Conservation (phyloP, 2,329 filamentous ascomycete genomes). For the Arthrobotrys sinensis region DNA sequence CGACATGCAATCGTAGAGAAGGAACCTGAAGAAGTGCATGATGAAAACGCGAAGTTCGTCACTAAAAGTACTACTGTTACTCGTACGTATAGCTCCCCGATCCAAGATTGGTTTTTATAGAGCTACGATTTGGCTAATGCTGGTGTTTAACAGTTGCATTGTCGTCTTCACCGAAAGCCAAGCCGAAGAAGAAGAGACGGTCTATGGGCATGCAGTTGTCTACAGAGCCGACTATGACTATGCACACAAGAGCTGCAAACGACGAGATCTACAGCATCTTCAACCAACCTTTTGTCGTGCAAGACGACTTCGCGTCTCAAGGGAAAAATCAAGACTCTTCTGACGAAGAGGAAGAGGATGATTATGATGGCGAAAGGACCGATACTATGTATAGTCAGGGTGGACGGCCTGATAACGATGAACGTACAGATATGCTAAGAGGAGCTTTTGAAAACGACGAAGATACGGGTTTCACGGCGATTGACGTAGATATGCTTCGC, state of each 20-base stretch:
- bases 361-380: slow-evolving; percentile 67
- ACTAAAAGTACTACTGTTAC: slow-evolving; percentile 43
- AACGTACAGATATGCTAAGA: slow-evolving; percentile 54
- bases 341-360: slow-evolving; percentile 66
- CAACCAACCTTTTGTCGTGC: slow-evolving; percentile 80
- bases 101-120: not conserved
- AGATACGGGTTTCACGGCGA: slow-evolving; percentile 46
- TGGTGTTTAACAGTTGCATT: slow-evolving; percentile 22
- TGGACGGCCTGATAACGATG: slow-evolving; percentile 64
- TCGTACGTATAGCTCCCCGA: slow-evolving; percentile 36
- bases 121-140: not conserved
- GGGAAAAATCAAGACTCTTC: slow-evolving; percentile 75
- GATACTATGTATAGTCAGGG: slow-evolving; percentile 65
- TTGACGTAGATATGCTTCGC: slow-evolving; percentile 65
- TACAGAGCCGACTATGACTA: slow-evolving; percentile 87
- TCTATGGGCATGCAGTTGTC: slow-evolving; percentile 63
- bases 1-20: slow-evolving; percentile 51
- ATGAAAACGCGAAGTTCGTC: slow-evolving; percentile 64
- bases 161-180: slow-evolving; percentile 68
- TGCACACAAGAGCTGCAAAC: slow-evolving; percentile 93
- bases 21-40: slow-evolving; percentile 66
- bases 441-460: slow-evolving; percentile 56
- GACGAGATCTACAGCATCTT: slow-evolving; percentile 99
- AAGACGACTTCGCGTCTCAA: slow-evolving; percentile 69
- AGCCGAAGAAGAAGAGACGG: slow-evolving; percentile 81